These are phyloP conservation scores for Piromyces finnis DNA, from an alignment of 192 early-diverging fungal genomes.

Conservation along the genomic window DNA sequence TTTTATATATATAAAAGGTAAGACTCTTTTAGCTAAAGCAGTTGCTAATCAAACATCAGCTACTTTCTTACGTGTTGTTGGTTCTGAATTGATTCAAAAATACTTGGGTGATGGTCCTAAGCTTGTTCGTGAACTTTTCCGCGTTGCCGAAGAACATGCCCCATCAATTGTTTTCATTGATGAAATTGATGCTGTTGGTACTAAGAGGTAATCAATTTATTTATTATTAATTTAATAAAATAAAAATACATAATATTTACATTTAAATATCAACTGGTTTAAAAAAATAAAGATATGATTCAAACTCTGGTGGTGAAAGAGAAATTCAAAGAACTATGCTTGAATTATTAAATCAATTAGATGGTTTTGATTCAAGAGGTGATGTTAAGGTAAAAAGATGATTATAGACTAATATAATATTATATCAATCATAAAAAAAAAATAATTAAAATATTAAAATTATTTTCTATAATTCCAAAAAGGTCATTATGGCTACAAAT, in stretches of 20 bases:
- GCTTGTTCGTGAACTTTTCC: slow-evolving; percentile 92
- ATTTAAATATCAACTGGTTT: too few relatives aligned
- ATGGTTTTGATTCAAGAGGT: slow-evolving; percentile 87
- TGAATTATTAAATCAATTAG: slow-evolving; percentile 92
- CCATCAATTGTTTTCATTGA: slow-evolving; percentile 99
- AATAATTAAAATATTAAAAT: too few relatives aligned
- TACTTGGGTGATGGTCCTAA: slow-evolving; percentile 97
- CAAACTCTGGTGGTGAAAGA: slow-evolving; percentile 81
- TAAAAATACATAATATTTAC: too few relatives aligned
- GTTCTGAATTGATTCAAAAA: slow-evolving; percentile 96
- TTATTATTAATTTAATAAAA: neutral
- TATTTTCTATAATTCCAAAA: too few relatives aligned
- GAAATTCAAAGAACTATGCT: slow-evolving; percentile 97
- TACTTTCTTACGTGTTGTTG: slow-evolving; percentile 91
- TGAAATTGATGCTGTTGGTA: slow-evolving; percentile 96
- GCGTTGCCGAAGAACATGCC: slow-evolving; percentile 86
- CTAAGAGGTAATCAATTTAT: slow-evolving; percentile 44
- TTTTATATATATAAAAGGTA: slow-evolving; percentile 19
- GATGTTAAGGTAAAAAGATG: slow-evolving; percentile 65
- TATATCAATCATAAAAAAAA: too few relatives aligned
- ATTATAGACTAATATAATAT: too few relatives aligned
- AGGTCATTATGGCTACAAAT: slow-evolving; percentile 97
- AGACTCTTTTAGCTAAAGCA: slow-evolving; percentile 92
- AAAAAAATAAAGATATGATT: slow-evolving; percentile 74
- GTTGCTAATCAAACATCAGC: slow-evolving; percentile 97